These are phyloP conservation scores for Diplotaxis tenuifolia DNA, from an alignment of 345 rosid species.

Conservation along the genomic window DNA sequence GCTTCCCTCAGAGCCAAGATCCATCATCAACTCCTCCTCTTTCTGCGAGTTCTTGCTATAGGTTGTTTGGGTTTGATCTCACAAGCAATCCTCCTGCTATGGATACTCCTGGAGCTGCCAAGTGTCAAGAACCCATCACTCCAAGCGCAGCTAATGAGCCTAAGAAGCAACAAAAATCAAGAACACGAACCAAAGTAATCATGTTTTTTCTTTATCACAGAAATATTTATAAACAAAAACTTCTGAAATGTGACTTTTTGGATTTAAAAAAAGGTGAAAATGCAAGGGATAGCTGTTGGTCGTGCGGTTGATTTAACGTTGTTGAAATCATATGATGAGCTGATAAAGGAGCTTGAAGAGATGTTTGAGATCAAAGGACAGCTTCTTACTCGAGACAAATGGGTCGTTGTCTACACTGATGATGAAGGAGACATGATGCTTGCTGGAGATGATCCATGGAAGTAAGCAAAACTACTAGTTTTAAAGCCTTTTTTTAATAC, in stretches of 20 bases:
- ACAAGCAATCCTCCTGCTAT: constrained; percentile 26
- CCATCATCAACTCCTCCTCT: constrained; percentile 32
- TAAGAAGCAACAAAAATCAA: constrained; percentile 41
- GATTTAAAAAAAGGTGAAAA: constrained; percentile 53
- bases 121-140: constrained; percentile 38
- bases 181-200: constrained; percentile 33
- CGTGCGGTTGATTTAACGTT: constrained; percentile 64
- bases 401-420: constrained; percentile 64
- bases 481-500: background rate
- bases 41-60: constrained; percentile 31
- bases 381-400: constrained; percentile 47
- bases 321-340: constrained; percentile 52
- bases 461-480: constrained; percentile 42
- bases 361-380: constrained; percentile 71
- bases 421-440: constrained; percentile 82
- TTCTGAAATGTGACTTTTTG: background rate
- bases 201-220: background rate
- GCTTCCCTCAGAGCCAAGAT: constrained; percentile 32
- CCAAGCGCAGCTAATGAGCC: constrained; percentile 34
- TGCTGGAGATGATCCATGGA: constrained; percentile 73
- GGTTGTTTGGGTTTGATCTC: constrained; percentile 70
- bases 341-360: constrained; percentile 52
- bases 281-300: constrained; percentile 77
- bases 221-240: background rate
- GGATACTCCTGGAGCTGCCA: constrained; percentile 30